These are phyloP conservation scores for Agrostemma githago DNA, from an alignment of 148 eudicot species.

Conservation along the genomic window DNA sequence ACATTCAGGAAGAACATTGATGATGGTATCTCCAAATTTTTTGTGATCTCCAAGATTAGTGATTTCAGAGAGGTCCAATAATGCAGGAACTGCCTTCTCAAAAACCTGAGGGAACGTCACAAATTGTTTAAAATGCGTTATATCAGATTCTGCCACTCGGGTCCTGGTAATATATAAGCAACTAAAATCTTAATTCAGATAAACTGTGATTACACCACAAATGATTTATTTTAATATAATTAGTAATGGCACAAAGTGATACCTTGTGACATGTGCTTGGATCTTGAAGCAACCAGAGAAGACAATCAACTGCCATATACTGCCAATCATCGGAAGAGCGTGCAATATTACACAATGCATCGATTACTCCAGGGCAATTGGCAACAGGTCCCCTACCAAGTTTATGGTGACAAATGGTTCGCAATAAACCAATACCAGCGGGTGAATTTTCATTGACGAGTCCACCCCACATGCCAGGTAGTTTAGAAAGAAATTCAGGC, in stretches of 20 bases:
- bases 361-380: conserved; percentile 69
- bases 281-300: conserved; percentile 94
- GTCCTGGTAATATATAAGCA: background rate
- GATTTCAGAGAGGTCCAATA: conserved; percentile 82
- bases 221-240: background rate
- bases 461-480: conserved; percentile 99
- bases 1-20: conserved; percentile 74
- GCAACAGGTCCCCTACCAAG: conserved; percentile 91
- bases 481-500: conserved; percentile 67
- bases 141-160: background rate
- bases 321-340: conserved; percentile 99
- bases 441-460: conserved; percentile 94
- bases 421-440: conserved; percentile 86
- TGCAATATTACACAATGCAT: conserved; percentile 87
- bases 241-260: conserved; percentile 10
- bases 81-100: conserved; percentile 78
- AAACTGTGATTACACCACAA: too few species aligned
- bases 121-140: background rate
- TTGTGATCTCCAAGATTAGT: conserved; percentile 80
- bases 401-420: conserved; percentile 94
- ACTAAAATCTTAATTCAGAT: background rate
- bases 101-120: conserved; percentile 47
- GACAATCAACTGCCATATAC: conserved; percentile 97
- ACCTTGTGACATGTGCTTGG: conserved; percentile 91
- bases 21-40: conserved; percentile 86